Evolutionary conservation across 2,329 filamentous ascomycete species (phyloP), one percentile per base, ranked within the genome.

Genomic region (Cladophialophora psammophila): DNA sequence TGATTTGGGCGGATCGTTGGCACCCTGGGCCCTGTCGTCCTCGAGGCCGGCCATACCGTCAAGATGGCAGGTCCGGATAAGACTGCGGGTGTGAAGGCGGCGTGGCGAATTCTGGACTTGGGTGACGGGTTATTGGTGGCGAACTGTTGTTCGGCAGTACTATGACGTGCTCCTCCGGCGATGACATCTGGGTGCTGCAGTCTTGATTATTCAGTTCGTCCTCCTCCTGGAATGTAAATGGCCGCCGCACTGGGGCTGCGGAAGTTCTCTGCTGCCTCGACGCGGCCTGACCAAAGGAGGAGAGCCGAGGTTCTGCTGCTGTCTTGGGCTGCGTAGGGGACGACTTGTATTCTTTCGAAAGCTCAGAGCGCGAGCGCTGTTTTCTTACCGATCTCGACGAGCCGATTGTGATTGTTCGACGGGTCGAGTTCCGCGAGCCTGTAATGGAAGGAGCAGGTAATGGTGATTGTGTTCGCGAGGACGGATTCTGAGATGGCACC

Each of bases 321-420:
- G 57, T 5, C 26, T 32, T 40, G 35, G 52, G 9, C 20, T 31
- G 32, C 2, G 18, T 32, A 9, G 54, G 36, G 13, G 60, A 42
- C 7, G 45, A 55, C 12, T 15, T 54, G 55, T 67, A 67, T 36
- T 67, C 65, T n/a, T 50, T 64, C 3, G 60, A 58, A 26, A 64
- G 55, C 57, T 60, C 65, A 7, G 65, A 60, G 13, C 65, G 35
- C 15, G 60, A 63, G 10, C 60, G 60, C 31, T 58, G 55, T 35
- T 67, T 67, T 18, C 65, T 54, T n/a, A 67, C 55, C 10, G 65
- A 67, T 18, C 48, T 68, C 31, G 54, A 20, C 50, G 65, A 65
- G 2, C 61, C 50, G 38, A 68, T 68, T 10, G 65, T 67, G 13
- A 67, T 48, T 5, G 65, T 67, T 10, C 65, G 60, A 2, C 53